These are phyloP conservation scores for Apiospora phragmitis DNA, from an alignment of 2,329 filamentous ascomycete species.

Conservation along the genomic window DNA sequence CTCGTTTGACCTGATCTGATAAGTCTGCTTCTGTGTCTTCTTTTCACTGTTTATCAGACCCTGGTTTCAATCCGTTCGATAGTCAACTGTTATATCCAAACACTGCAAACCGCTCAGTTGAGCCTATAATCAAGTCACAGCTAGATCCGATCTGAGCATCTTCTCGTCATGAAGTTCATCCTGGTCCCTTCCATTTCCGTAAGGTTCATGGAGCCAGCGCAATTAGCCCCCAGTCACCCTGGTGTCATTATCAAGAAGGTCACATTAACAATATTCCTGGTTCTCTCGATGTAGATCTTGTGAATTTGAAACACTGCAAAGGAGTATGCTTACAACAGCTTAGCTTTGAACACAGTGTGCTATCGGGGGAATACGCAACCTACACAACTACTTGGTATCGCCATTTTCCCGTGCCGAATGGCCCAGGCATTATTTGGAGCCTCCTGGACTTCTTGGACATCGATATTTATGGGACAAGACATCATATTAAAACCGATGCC, in stretches of 20 bases:
- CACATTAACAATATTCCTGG: neutral
- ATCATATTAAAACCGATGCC: neutral
- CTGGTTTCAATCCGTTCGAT: no score
- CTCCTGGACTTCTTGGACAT: neutral
- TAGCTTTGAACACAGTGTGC: neutral
- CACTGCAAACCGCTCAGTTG: no score
- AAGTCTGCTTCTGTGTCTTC: no score
- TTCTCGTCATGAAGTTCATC: neutral
- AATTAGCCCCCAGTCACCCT: neutral
- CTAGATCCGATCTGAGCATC: neutral
- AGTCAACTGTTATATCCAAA: no score
- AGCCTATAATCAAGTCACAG: no score
- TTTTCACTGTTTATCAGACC: no score
- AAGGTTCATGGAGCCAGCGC: neutral
- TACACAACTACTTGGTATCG: neutral
- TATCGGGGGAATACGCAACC: neutral
- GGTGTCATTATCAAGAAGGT: neutral
- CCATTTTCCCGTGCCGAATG: neutral
- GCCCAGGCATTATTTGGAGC: neutral
- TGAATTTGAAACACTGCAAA: neutral
- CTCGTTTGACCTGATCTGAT: no score
- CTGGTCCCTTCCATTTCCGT: neutral
- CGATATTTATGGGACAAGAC: neutral
- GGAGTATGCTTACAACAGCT: neutral
- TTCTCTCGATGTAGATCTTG: neutral